Evolutionary conservation across 257 asterid genomes (phyloP).

Genomic region (Nicotiana sylvestris): DNA sequence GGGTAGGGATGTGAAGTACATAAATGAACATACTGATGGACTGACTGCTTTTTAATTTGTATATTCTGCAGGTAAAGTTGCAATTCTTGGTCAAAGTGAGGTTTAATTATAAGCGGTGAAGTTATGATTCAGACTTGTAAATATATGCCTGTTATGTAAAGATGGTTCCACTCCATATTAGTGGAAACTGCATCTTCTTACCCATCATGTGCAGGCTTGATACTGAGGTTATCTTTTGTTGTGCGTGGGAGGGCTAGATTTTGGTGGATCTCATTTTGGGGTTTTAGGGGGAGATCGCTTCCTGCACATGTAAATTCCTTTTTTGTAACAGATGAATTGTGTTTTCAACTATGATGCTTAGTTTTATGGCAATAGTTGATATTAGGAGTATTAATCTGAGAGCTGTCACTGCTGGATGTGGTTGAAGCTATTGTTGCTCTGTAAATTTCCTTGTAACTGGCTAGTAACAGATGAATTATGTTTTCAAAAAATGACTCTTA

Average conservation of each 20-base stretch:
- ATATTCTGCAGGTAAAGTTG: conserved; percentile 68
- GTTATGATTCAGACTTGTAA: not conserved
- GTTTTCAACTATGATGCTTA: not conserved
- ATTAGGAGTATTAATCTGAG: not conserved
- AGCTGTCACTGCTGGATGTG: not conserved
- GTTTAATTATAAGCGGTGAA: conserved; percentile 80
- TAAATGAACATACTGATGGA: not conserved
- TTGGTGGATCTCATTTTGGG: conserved; percentile 49
- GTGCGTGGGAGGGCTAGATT: not conserved
- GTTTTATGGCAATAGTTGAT: not conserved
- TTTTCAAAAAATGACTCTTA: too few relatives aligned
- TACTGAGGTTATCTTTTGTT: not conserved
- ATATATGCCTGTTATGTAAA: conserved; percentile 5
- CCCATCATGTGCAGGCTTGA: not conserved
- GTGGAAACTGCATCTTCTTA: not conserved
- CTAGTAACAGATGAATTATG: too few relatives aligned
- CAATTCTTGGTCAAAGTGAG: conserved; percentile 90
- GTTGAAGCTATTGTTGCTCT: not conserved
- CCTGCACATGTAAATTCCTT: conserved; percentile 6
- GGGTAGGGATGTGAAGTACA: not conserved
- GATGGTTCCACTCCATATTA: not conserved
- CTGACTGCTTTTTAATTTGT: not conserved
- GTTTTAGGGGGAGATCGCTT: conserved; percentile 35
- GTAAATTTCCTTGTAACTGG: not conserved
- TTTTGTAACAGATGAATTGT: not conserved